Percentiles rank a stretch among this genome's conserved stretches.
Evolutionary conservation across 2,329 filamentous ascomycete genomes (phyloP).

Genomic region (Colletotrichum spaethianum): DNA sequence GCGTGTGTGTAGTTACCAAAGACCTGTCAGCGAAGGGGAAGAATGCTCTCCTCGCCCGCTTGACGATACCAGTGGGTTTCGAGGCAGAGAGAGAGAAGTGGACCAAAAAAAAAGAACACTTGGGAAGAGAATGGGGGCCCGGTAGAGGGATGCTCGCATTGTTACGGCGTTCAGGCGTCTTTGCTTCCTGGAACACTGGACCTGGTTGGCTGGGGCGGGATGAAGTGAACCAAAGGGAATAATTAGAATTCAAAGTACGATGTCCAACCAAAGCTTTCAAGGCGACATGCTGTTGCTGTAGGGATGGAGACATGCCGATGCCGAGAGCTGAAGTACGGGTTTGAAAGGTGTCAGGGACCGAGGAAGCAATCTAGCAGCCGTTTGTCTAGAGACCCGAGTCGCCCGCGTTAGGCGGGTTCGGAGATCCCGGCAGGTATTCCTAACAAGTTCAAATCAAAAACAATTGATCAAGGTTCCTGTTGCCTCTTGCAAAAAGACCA

Average conservation of each 20-base stretch:
- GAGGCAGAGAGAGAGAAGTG: slow-evolving; percentile 23
- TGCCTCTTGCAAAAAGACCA: too few relatives aligned
- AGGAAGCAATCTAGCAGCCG: not conserved
- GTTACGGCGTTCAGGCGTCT: slow-evolving; percentile 42
- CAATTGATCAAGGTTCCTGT: not conserved
- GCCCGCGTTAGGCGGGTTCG: not conserved
- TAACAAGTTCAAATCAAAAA: not conserved
- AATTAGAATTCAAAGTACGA: slow-evolving; percentile 40
- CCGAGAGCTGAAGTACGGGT: not conserved
- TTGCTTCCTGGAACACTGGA: slow-evolving; percentile 42
- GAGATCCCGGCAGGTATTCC: not conserved
- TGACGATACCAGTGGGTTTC: slow-evolving; percentile 35
- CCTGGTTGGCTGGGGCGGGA: slow-evolving; percentile 40
- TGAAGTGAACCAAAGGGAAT: slow-evolving; percentile 39
- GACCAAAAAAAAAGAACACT: slow-evolving; percentile 2
- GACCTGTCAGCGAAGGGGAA: slow-evolving; percentile 6
- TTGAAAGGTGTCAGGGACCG: not conserved
- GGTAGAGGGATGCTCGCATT: slow-evolving; percentile 40
- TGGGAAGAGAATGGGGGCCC: slow-evolving; percentile 24
- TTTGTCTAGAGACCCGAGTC: not conserved
- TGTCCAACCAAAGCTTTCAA: slow-evolving; percentile 17
- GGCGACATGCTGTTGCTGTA: not conserved
- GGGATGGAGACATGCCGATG: not conserved
- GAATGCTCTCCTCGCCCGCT: slow-evolving; percentile 17
- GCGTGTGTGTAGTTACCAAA: slow-evolving; percentile 15